Evolutionary conservation across 1,139 yeast genomes (phyloP), one percentile per base, ranked within the genome.

Genomic region (Debaryomycetaceae sp.): DNA sequence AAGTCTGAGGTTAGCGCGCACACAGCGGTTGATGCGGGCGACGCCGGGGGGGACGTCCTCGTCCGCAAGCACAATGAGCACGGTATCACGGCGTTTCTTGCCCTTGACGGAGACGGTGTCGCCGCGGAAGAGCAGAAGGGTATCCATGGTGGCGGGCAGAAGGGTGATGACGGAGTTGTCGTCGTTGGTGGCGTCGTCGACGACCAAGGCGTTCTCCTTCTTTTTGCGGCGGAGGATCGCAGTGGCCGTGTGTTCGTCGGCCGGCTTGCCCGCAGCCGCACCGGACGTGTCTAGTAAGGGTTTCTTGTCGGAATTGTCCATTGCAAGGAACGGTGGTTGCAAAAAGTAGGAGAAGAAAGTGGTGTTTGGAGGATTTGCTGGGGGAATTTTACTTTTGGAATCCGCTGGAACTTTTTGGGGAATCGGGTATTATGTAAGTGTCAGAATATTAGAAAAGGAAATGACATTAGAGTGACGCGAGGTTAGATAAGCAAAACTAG

Each of bases 81-180:
- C 97, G 20, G 99, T 90, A 49, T 92, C 98, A 58, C 80, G 87
- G 64, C 98, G 78, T 74, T 85, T 90, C 68, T 92, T 92, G 47
- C 99, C 99, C 62, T 87, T 90, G 40, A 92, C 95, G 38, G 86
- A 68, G 16, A 90, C 97, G 19, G 97, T 90, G 53, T 92, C 99
- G 46, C 99, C 99, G 39, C 98, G 77, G 70, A 92, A 92, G 52
- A 92, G 70, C 58, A 90, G 95, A 37, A 92, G 69, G 46, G 79
- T 69, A 53, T 92, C 98, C 95, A 92, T 85, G 18, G 98, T 92
- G 55, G 79, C 79, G 21, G 95, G 81, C 23, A 93, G 80, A 78
- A 92, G 81, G 31, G 96, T 81, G 51, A 92, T 81, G 38, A 87
- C 94, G 22, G 96, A 86, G 62, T 90, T 92, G 57, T 92, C 98